Base-by-base conservation (phyloP, 2,329 filamentous ascomycete genomes). In the Acrocalymma vagum region DNA sequence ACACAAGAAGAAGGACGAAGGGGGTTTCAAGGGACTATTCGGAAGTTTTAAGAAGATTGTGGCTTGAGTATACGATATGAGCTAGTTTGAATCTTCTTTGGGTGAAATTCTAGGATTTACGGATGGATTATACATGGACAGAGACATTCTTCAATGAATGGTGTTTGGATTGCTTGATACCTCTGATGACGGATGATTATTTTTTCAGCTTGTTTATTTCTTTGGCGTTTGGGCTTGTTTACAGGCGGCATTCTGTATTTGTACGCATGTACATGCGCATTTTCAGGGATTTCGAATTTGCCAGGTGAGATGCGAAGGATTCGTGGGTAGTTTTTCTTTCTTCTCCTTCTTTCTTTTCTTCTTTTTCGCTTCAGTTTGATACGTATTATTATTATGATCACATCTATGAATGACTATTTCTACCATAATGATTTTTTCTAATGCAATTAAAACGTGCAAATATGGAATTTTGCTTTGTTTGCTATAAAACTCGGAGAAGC, bases 21-120 rank as follows among this genome's bases (percentile, higher is more conserved):
- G 58, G 5, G 58, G 58, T 5, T 36, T 68, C 4, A 68, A 63
- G 39, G 52, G 61, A 1, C 35, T 67, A 10, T 58, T 67, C 38
- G 62, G 63, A n/a, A 58, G 63, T 0, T 51, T 67, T 17, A 63
- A 62, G 56, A 64, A 54, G 48, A 55, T 57, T 18, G 55, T 63
- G 32, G 48, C 44, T 35, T 63, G 38, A 52, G 24, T 29, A 34
- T 41, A 25, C 25, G 38, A 27, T 35, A 25, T 39, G 20, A 23
- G 26, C 29, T 42, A 42, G 9, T 25, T 8, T 6, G 14, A 13
- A n/a, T 16, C 5, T 24, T 24, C 7, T 14, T 5, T 32, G 13
- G 18, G 13, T 24, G n/a, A 13, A 24, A 33, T 35, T n/a, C n/a
- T n/a, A n/a, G 13, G 29, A 33, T 31, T 20, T 15, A 10, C 14